A percentile compares a stretch with the other conserved stretches of the same genome.
phyloP scores from a whole-genome alignment of 352 stramenopile genomes.

The Elongisporangium anandrum region DNA sequence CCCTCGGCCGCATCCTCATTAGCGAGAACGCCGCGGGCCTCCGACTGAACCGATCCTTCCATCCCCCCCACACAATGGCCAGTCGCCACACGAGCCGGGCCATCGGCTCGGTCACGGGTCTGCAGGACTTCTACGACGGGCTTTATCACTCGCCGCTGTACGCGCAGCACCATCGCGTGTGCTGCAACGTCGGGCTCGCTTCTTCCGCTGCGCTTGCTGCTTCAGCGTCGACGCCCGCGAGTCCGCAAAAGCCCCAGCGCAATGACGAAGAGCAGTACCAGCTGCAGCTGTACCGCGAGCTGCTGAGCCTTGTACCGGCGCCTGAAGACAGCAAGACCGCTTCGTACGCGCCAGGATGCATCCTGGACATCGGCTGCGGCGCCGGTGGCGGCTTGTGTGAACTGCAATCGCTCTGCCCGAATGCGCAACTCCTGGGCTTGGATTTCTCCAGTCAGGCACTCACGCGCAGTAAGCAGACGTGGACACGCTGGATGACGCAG shows the following conservation, averaged over 20 bases:
- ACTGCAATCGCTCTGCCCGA: constrained; percentile 50
- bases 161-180: constrained; percentile 53
- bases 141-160: constrained; percentile 72
- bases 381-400: constrained; percentile 59
- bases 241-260: constrained; percentile 9
- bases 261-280: constrained; percentile 38
- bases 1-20: background rate
- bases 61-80: background rate
- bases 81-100: background rate
- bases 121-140: constrained; percentile 73
- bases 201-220: constrained; percentile 13
- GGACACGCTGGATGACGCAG: constrained; percentile 41
- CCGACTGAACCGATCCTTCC: background rate
- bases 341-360: constrained; percentile 8
- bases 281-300: constrained; percentile 53
- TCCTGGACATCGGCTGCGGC: constrained; percentile 63
- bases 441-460: constrained; percentile 66
- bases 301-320: constrained; percentile 35
- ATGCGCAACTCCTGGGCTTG: constrained; percentile 41
- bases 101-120: constrained; percentile 19
- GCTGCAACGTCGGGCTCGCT: constrained; percentile 55
- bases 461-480: constrained; percentile 59
- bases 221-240: constrained; percentile 7
- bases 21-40: background rate
- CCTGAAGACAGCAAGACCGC: constrained; percentile 16